Conservation (phyloP, 768 basidiomycete genomes). For the Cyclocybe aegerita region DNA sequence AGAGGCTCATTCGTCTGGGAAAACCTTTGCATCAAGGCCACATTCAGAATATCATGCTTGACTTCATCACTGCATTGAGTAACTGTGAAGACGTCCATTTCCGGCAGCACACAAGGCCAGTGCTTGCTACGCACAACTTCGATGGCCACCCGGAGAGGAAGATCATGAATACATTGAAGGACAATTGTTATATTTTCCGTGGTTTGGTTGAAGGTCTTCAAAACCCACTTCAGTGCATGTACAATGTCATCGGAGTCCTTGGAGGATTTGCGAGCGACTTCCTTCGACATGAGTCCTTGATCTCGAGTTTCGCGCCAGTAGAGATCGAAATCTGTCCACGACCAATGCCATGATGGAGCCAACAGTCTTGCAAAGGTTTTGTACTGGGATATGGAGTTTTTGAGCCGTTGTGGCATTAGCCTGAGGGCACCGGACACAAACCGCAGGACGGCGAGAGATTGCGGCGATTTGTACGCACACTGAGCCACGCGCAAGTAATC, state of each 20-base stretch:
- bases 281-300: no score
- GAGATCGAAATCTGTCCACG: conserved; percentile 9
- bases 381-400: not conserved
- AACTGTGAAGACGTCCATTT: no score
- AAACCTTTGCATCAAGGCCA: conserved; percentile 6
- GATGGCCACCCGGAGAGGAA: not conserved
- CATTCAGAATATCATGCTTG: conserved; percentile 1
- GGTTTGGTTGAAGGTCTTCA: not conserved
- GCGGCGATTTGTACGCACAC: conserved; percentile 10
- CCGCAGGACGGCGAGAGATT: conserved; percentile 10
- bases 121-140: conserved; percentile 5
- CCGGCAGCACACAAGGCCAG: not conserved
- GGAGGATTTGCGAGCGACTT: not conserved
- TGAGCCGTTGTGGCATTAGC: not conserved
- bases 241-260: conserved; percentile 1
- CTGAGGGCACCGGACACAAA: not conserved
- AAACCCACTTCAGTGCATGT: conserved; percentile 6
- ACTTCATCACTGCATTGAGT: not conserved
- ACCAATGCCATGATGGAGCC: conserved; percentile 1
- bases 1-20: not conserved
- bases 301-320: conserved; percentile 6
- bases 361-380: conserved; percentile 2
- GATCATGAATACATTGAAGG: conserved; percentile 5
- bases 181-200: conserved; percentile 2
- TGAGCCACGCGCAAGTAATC: conserved; percentile 1